Conservation (phyloP, 148 eudicot genomes). For the Amaranthus cruentus region DNA sequence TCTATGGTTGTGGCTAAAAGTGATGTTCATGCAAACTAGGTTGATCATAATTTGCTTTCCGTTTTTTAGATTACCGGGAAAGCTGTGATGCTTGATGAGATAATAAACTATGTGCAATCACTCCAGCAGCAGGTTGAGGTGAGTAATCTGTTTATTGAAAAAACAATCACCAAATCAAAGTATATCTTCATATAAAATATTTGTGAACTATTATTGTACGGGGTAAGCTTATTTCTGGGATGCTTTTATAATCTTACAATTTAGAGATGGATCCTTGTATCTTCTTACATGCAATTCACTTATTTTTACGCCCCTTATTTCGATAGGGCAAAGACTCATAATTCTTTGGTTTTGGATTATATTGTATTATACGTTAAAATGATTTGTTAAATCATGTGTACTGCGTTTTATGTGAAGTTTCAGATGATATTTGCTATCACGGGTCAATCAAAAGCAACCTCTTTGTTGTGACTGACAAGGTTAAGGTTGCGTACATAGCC, state of each 20-base stretch:
- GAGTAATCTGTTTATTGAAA: slow-evolving; percentile 18
- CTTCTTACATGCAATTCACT: not conserved
- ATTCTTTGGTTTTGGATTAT: no score
- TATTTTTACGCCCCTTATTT: no score
- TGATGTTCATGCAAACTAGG: not conserved
- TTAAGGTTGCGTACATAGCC: no score
- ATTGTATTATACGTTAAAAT: no score
- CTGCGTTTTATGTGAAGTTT: no score
- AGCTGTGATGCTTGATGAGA: slow-evolving; percentile 97
- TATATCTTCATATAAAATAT: not conserved
- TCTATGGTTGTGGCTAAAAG: not conserved
- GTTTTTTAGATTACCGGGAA: slow-evolving; percentile 76
- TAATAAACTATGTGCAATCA: slow-evolving; percentile 92
- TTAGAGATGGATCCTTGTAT: not conserved
- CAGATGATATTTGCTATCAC: no score
- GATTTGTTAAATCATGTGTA: no score
- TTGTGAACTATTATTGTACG: not conserved
- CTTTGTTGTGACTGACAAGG: no score
- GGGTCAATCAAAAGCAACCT: no score
- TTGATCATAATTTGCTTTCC: slow-evolving; percentile 3
- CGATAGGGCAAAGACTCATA: no score
- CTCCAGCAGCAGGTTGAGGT: slow-evolving; percentile 99
- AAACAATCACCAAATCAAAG: not conserved
- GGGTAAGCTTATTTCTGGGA: not conserved
- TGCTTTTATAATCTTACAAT: not conserved